Conservation (phyloP, 108 stramenopile genomes). For the Skeletonema marinoi region DNA sequence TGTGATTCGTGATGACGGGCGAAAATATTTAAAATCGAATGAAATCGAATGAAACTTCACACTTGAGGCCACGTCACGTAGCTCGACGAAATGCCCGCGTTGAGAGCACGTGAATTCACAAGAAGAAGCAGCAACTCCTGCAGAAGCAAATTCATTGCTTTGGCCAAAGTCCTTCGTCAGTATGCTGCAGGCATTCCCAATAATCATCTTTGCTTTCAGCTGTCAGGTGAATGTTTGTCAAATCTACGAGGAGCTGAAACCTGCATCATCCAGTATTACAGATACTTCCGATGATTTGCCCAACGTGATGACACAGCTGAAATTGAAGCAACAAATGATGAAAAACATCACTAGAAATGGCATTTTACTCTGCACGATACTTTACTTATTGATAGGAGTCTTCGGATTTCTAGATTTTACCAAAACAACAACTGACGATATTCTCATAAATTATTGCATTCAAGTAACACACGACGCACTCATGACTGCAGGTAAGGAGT, state of each 20-base stretch:
- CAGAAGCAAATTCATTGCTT: constrained; percentile 25
- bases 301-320: neutral
- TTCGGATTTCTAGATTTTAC: constrained; percentile 73
- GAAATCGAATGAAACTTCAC: too few species aligned
- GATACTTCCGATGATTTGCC: neutral
- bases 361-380: constrained; percentile 45
- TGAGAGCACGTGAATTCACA: too few species aligned
- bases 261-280: neutral
- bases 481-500: constrained; percentile 46
- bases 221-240: constrained; percentile 85
- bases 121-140: neutral
- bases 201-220: constrained; percentile 82
- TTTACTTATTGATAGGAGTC: constrained; percentile 53
- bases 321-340: constrained; percentile 18
- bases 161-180: constrained; percentile 51
- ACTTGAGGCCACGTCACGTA: too few species aligned
- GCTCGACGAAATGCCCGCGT: too few species aligned
- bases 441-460: constrained; percentile 64
- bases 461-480: constrained; percentile 39
- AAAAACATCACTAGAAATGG: constrained; percentile 31
- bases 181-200: constrained; percentile 76
- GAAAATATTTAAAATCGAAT: too few species aligned
- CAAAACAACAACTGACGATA: constrained; percentile 56
- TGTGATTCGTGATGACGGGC: too few species aligned
- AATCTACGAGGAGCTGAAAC: constrained; percentile 70